Evolutionary conservation across 1,139 yeast genomes (phyloP).

Genomic region (Suhomyces guaymorum): DNA sequence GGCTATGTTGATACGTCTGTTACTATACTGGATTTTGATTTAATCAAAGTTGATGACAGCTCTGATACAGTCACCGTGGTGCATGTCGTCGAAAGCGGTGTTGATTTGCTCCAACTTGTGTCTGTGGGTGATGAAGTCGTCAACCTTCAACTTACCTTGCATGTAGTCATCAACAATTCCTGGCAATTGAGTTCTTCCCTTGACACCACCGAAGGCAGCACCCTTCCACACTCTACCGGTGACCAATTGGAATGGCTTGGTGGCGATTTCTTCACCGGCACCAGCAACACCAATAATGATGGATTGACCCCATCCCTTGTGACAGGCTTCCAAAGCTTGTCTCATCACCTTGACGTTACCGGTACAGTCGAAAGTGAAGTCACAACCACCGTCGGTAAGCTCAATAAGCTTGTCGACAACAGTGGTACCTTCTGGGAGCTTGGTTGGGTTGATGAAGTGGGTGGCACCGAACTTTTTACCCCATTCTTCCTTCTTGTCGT

Average conservation of each 20-base stretch:
- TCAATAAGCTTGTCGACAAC: conserved; percentile 85
- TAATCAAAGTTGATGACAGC: conserved; percentile 65
- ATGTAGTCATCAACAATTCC: conserved; percentile 84
- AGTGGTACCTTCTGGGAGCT: conserved; percentile 68
- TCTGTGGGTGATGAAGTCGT: conserved; percentile 92
- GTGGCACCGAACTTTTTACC: conserved; percentile 92
- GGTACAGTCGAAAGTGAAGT: conserved; percentile 95
- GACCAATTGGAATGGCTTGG: conserved; percentile 98
- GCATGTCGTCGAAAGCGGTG: conserved; percentile 92
- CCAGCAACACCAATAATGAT: conserved; percentile 97
- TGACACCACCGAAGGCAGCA: conserved; percentile 97
- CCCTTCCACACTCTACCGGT: conserved; percentile 99
- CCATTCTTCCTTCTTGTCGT: conserved; percentile 82
- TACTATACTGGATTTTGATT: too few relatives aligned
- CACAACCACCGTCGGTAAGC: conserved; percentile 95
- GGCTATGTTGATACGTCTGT: too few relatives aligned
- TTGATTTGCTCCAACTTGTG: conserved; percentile 77
- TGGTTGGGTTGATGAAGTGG: conserved; percentile 83
- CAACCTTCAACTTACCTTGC: conserved; percentile 83
- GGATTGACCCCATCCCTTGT: conserved; percentile 98
- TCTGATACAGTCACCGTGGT: conserved; percentile 89
- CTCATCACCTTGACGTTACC: conserved; percentile 96
- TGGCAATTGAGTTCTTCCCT: conserved; percentile 95
- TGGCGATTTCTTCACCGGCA: conserved; percentile 93
- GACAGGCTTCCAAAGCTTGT: conserved; percentile 93